Base-by-base conservation (phyloP, 108 stramenopile genomes). In the Cafeteria roenbergensis region DNA sequence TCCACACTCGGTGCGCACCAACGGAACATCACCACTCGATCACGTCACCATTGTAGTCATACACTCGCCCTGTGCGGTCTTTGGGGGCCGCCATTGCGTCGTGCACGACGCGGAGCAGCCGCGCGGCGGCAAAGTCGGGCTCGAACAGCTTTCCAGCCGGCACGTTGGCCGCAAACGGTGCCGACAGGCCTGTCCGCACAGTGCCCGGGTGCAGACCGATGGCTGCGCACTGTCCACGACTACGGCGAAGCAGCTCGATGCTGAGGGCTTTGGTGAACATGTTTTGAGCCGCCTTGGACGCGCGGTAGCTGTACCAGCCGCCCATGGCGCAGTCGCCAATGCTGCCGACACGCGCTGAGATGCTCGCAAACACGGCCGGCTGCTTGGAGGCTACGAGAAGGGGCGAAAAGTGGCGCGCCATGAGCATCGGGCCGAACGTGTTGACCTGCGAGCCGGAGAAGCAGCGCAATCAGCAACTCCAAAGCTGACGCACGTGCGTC, bases 181-280 rank as follows among this genome's bases (percentile, higher is more conserved):
- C 57, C 56, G 86, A 88, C 61, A 94, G 72, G 60, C 86, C 90
- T 22, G 93, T 92, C 51, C 89, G 80, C 0, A 90, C 91, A 0
- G 90, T 94, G 28, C 93, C 93, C 14, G 93, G 93, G 79, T 94
- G 90, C 48, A 90, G 65, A 0, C 84, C 86, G 32, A 90, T 74
- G 37, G 73, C 67, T 75, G 80, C 82, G 25, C 83, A 75, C 0
- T 79, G 73, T 34, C 82, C 77, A 35, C 2, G 2, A 1, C 34
- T 14, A 33, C 67, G 22, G 2, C 90, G 70, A 42, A 73, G 78
- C 58, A 91, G 65, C 66, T 94, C 93, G 30, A 84, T 72, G 2
- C 84, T 83, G 62, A 85, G 69, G 25, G 89, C 86, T 63, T 84
- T 68, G 20, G 86, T 90, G 8, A 79, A 78, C 71, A 84, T 82